Conservation (phyloP, 1,284 basidiomycete genomes). For the Fomitiporia mediterranea region DNA sequence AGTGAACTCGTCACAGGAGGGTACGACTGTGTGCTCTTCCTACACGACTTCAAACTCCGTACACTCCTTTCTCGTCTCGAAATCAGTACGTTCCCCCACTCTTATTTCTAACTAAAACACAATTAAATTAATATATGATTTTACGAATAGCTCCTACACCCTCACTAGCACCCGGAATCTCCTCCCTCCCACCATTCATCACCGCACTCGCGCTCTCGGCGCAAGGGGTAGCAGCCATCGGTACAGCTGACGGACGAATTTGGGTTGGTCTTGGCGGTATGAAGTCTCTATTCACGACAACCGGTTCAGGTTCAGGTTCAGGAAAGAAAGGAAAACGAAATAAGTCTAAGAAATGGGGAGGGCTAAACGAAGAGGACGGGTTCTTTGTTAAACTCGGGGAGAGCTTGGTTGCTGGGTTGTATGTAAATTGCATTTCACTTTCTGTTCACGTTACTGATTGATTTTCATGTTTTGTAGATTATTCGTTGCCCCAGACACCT, state of each 20-base stretch:
- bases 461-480: conserved; percentile 36
- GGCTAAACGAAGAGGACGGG: conserved; percentile 48
- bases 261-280: conserved; percentile 66
- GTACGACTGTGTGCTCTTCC: conserved; percentile 64
- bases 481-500: conserved; percentile 28
- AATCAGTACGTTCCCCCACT: conserved; percentile 42
- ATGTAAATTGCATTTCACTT: conserved; percentile 25
- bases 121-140: neutral
- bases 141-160: conserved; percentile 33
- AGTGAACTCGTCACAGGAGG: conserved; percentile 71
- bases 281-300: too few species aligned
- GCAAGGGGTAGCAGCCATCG: conserved; percentile 57
- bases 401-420: conserved; percentile 69
- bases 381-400: conserved; percentile 50
- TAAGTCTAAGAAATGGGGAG: conserved; percentile 65
- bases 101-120: too few species aligned
- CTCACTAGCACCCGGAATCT: conserved; percentile 41
- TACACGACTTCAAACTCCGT: conserved; percentile 60
- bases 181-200: conserved; percentile 70
- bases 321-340: conserved; percentile 53
- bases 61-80: conserved; percentile 52
- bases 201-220: conserved; percentile 53
- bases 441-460: conserved; percentile 27
- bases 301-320: conserved; percentile 24
- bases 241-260: conserved; percentile 69